Evolutionary conservation across 2,329 filamentous ascomycete species (phyloP), one percentile per base, ranked within the genome.

Genomic region (Ambrosiella cleistominuta): DNA sequence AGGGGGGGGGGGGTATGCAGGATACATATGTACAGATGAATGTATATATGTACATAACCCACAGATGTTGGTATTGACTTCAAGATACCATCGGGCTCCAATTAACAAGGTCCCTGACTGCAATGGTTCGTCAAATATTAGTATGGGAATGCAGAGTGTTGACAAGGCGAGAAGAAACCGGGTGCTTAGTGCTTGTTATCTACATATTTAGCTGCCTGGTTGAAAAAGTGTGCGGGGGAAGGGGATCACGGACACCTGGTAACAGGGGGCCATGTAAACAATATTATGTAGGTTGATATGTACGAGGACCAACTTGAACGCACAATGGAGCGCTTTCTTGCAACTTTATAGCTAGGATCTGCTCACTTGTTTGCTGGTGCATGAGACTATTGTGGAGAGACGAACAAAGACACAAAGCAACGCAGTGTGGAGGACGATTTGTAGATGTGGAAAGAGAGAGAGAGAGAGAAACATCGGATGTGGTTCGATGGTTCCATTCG

Each of bases 241-340:
- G 13, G 11, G 37, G 52, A 27, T 42, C 52, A 42, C 38, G 39
- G 27, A 27, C 39, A 36, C 37, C n/a, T 7, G 17, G 37, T 35
- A 54, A 37, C 40, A 13, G 52, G 51, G 49, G 51, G 35, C 27
- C 51, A 19, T 42, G 38, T n/a, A 42, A 35, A 39, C 38, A 54
- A 54, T 54, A 54, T 54, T 54, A 54, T 54, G 52, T 54, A 54
- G 15, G 38, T 38, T 19, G n/a, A 27, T 54, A 54, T 54, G 37
- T 54, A 54, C 15, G 38, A 39, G 5, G 37, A 39, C 13, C 13
- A 19, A 27, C 15, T 19, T 42, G 38, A 54, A 54, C 13, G 52
- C 52, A 54, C 52, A 42, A 54, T 8, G 52, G 52, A 42, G 52
- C 15, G 38, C 52, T 54, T 42, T 54, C 42, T n/a, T 13, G 15